Conservation (phyloP, 306 rosid species). For the Cicer yamashitae region DNA sequence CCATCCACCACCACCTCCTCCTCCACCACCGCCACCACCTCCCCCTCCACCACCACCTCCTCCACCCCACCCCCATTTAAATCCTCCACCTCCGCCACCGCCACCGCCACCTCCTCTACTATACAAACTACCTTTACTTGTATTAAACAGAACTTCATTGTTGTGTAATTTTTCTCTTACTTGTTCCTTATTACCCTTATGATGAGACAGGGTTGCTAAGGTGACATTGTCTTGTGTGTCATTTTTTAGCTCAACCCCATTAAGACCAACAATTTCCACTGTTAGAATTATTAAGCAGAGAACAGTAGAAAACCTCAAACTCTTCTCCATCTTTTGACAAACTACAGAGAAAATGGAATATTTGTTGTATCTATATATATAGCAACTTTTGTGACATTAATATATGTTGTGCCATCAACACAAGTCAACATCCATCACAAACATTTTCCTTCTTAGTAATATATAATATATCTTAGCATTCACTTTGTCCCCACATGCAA, state of each 20-base stretch:
- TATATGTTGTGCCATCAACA: slow-evolving; percentile 33
- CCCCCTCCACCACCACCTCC: slow-evolving; percentile 46
- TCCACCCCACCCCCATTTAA: slow-evolving; percentile 52
- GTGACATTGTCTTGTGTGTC: slow-evolving; percentile 46
- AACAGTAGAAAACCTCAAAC: slow-evolving; percentile 35
- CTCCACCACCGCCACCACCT: not conserved
- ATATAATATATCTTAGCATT: slow-evolving; percentile 49
- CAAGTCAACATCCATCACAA: not conserved
- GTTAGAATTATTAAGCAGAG: slow-evolving; percentile 47
- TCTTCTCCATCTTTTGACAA: slow-evolving; percentile 43
- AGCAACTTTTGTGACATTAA: not conserved
- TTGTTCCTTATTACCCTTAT: slow-evolving; percentile 28
- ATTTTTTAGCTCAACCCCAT: slow-evolving; percentile 43
- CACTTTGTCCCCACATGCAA: slow-evolving; percentile 67
- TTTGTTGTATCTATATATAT: slow-evolving; percentile 10
- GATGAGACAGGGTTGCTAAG: slow-evolving; percentile 24
- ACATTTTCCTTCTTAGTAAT: not conserved
- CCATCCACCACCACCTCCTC: slow-evolving; percentile 5
- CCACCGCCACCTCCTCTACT: slow-evolving; percentile 43
- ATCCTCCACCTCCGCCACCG: slow-evolving; percentile 25
- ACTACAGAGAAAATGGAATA: not conserved
- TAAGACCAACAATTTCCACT: slow-evolving; percentile 43
- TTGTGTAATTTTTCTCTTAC: slow-evolving; percentile 40
- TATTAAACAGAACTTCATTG: slow-evolving; percentile 48
- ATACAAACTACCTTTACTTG: slow-evolving; percentile 45